Base-by-base conservation (phyloP, 495 filamentous ascomycete species). In the Echria macrotheca region DNA sequence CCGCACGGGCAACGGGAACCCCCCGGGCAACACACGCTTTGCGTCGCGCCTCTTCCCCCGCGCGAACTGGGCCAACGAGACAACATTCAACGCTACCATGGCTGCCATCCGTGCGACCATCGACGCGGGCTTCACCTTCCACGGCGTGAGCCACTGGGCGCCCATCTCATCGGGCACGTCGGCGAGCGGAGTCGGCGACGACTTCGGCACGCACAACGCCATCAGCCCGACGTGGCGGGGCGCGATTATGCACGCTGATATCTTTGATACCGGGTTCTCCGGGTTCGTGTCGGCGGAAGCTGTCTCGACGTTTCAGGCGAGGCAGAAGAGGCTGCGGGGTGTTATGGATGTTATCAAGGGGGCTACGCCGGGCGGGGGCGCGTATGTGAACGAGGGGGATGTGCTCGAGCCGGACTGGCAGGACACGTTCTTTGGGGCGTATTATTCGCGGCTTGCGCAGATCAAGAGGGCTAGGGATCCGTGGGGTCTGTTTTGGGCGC, bases 391-490 rank as follows among this genome's bases (percentile, higher is more conserved):
- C 42, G 73, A 77, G 55, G 74, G 61, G 7, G 76, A 81, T 57
- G 68, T 74, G 17, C 54, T 67, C 19, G 78, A 83, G 60, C 78
- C 80, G 5, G 54, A 77, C 37, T 83, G 78, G 74, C 73, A 83
- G 63, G 58, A 70, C 58, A 67, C 70, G 1, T 83, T 81, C 64
- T 84, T 73, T 52, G 79, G 78, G 2, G 39, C 14, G 12, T 69
- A 76, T 37, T 85, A 85, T 54, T 50, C 44, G n/a, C 62, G 71
- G 2, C 57, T 83, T 42, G 56, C 71, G 12, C 23, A 58, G 36
- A 54, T 83, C 31, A 81, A 83, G 72, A 59, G 66, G 55, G 55
- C 59, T 25, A 67, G 69, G 45, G 81, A 84, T 61, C 81, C 79
- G 1, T 66, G 60, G 49, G 66, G 65, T 1, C 22, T 82, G 15